Evolutionary conservation across 139 green algal genomes (phyloP), one percentile per base, ranked within the genome.

Genomic region (Volvox reticuliferus): DNA sequence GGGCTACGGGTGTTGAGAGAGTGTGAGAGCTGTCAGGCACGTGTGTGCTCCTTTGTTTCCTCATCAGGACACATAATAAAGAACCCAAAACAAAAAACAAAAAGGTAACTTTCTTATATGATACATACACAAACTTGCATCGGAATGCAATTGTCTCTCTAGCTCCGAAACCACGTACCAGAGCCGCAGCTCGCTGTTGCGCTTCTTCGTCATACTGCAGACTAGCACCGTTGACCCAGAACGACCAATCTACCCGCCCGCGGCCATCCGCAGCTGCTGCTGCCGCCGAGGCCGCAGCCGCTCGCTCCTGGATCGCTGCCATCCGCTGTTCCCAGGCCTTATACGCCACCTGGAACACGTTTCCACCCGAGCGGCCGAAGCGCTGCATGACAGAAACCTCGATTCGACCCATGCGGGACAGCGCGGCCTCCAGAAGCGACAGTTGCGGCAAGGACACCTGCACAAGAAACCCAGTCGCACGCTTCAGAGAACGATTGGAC

Each of bases 371-470:
- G 16, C 82, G 18, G 24, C 86, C 83, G 12, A 89, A 91, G 24
- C 93, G 88, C 82, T 94, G 37, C 90, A 96, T 91, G 86, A 95
- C 91, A 55, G 93, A 96, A 1, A 92, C 94, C 65, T 95, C 93
- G 9, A 96, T 90, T 19, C 94, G 89, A 21, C 35, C 90, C 91
- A 96, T 95, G 28, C 67, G 68, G 13, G 85, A 87, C 55, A 96
- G 90, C 0, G 93, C 89, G 0, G 88, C 50, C 90, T 96, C 94
- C 44, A 96, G 91, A 37, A 96, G 88, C 6, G 94, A 94, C 90
- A 96, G 81, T 88, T 96, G 94, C 0, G 94, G 94, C 36, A 92
- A 75, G 12, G 91, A 93, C 14, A 95, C 93, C 92, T 95, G 88
- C 37, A 35, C 12, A 18, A 55, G 65, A 28, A 5, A 73, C 65